Base-by-base conservation (phyloP, 306 rosid species). In the Oxytropis ochrocephala region DNA sequence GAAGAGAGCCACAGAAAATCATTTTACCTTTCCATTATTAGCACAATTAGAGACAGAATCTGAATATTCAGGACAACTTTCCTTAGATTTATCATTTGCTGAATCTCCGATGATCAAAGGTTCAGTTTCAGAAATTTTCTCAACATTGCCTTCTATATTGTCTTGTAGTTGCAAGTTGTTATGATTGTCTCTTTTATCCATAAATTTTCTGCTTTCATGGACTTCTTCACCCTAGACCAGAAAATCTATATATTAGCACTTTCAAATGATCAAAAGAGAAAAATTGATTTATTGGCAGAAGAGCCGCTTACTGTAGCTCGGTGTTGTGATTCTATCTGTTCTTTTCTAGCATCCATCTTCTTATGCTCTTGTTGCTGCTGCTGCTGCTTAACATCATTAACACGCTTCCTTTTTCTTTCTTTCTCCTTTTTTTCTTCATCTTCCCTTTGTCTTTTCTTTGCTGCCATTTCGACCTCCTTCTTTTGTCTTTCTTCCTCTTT, bases 361-460 rank as follows among this genome's bases (percentile, higher is more conserved):
- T 68, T 86, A 17, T 73, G 82, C 76, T 84, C 99, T 75, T 75
- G 81, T 73, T 75, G 81, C 70, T 71, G 81, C 75, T 75, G 81
- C 70, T 71, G 85, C 65, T 81, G 87, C 78, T 85, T 80, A 30
- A 68, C 69, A 39, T 85, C 91, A 76, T 94, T 95, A 53, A 87
- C 57, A 54, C 89, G 92, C 76, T 80, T 82, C 56, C 84, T 85
- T 75, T 95, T 95, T 72, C 84, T 86, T 64, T 87, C 95, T 83
- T 78, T 91, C 75, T 88, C 96, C 77, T 79, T 89, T 47, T 78
- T 87, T 39, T 87, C 96, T 56, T 84, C 96, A 48, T 81, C 96
- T 79, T 85, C 99, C 80, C 99, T 84, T 51, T 79, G 95, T 76
- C 97, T 86, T 83, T 95, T 95, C 87, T 71, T 91, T 52, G 87